These are phyloP conservation scores for Trichocladium uniseriatum DNA, from an alignment of 495 filamentous ascomycete species.

Conservation along the genomic window DNA sequence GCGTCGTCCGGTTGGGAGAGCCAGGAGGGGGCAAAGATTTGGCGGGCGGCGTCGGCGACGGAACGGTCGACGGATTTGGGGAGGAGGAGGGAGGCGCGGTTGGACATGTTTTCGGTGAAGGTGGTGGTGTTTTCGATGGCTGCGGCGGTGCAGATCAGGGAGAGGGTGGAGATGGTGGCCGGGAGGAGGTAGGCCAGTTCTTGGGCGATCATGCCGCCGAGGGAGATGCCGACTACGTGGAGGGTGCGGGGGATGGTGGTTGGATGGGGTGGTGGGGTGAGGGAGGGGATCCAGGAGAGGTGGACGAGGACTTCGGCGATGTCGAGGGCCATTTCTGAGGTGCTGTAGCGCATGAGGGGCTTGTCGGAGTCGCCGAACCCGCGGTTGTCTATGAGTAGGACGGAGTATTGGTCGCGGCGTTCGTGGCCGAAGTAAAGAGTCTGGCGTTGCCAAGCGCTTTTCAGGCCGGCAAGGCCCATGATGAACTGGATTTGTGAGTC, in stretches of 20 bases:
- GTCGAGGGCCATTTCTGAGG: slow-evolving; percentile 68
- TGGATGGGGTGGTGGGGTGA: slow-evolving; percentile 8
- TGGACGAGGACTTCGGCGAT: slow-evolving; percentile 57
- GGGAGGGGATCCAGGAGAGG: slow-evolving; percentile 52
- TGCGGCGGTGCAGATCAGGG: slow-evolving; percentile 64
- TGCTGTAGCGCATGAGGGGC: slow-evolving; percentile 60
- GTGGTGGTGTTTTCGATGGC: slow-evolving; percentile 52
- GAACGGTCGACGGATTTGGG: slow-evolving; percentile 55
- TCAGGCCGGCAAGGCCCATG: slow-evolving; percentile 55
- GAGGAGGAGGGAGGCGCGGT: slow-evolving; percentile 58
- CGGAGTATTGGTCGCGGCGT: slow-evolving; percentile 54
- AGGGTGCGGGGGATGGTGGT: slow-evolving; percentile 40
- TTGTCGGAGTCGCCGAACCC: slow-evolving; percentile 72
- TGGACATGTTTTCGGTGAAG: slow-evolving; percentile 52
- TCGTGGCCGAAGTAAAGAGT: slow-evolving; percentile 67
- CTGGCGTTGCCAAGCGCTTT: slow-evolving; percentile 64
- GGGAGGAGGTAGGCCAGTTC: slow-evolving; percentile 61
- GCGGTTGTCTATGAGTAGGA: slow-evolving; percentile 68
- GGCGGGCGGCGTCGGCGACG: slow-evolving; percentile 39
- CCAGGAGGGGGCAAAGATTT: slow-evolving; percentile 53
- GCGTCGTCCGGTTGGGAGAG: slow-evolving; percentile 53
- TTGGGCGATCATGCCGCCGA: slow-evolving; percentile 86
- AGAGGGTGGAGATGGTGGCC: slow-evolving; percentile 51
- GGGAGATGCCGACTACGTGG: slow-evolving; percentile 64
- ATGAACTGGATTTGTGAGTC: slow-evolving; percentile 40